phyloP scores from a whole-genome alignment of 208 protist genomes.

The Acanthamoeba polyphaga region DNA sequence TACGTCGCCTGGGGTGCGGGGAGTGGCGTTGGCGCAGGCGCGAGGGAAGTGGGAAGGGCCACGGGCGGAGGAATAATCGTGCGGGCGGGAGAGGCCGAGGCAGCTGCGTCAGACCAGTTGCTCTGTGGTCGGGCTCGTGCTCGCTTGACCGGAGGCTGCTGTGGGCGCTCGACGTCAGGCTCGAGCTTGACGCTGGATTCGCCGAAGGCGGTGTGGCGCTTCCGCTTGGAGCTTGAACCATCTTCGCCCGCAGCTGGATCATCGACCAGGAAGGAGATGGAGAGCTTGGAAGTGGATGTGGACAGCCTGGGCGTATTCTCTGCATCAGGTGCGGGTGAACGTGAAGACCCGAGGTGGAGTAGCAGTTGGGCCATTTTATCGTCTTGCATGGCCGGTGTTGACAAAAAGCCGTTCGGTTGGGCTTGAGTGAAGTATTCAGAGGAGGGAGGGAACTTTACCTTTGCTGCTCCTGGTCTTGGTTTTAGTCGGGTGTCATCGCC shows the following conservation, averaged over 20 bases:
- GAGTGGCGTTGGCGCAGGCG: no score
- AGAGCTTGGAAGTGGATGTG: neutral
- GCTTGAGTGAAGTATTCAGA: no score
- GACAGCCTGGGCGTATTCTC: neutral
- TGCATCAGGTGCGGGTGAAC: neutral
- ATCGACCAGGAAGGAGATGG: constrained; percentile 48
- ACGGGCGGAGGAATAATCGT: no score
- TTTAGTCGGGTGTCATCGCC: no score
- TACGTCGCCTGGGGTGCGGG: no score
- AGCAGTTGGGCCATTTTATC: neutral
- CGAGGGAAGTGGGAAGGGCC: no score
- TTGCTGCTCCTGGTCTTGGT: no score
- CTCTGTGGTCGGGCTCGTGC: neutral
- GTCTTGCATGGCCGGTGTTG: neutral
- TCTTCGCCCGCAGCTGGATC: neutral
- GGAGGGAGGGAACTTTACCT: neutral
- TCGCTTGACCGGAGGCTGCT: neutral
- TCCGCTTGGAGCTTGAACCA: neutral
- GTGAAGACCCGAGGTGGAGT: neutral
- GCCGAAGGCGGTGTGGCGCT: neutral
- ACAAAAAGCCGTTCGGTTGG: neutral
- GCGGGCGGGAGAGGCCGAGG: no score
- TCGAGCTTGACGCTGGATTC: neutral
- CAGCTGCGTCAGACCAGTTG: no score
- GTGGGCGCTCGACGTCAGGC: neutral